These are phyloP conservation scores for Barbarea vulgaris DNA, from an alignment of 345 rosid species.

Conservation along the genomic window DNA sequence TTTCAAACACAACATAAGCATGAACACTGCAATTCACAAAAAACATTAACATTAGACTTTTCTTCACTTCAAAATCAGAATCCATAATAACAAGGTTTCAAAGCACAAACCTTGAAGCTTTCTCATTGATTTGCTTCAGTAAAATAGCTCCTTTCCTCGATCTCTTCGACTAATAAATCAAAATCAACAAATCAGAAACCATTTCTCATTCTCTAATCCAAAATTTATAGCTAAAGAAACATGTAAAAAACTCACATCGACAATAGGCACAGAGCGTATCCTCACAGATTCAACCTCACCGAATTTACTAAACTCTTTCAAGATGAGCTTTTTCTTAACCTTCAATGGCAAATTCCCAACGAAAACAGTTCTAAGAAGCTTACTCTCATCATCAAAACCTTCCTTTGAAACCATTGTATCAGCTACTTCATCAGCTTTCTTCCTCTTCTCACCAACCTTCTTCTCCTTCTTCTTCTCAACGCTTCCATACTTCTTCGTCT, in stretches of 20 bases:
- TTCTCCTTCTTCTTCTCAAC: constrained; percentile 34
- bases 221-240: background rate
- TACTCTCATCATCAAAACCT: constrained; percentile 87
- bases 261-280: constrained; percentile 84
- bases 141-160: constrained; percentile 86
- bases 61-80: background rate
- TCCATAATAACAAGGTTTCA: background rate
- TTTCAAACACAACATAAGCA: constrained; percentile 86
- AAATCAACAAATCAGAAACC: constrained; percentile 30
- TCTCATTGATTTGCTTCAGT: constrained; percentile 72
- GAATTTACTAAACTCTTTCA: constrained; percentile 74
- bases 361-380: constrained; percentile 91
- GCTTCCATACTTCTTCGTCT: constrained; percentile 66
- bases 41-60: constrained; percentile 12
- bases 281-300: constrained; percentile 91
- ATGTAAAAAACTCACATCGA: constrained; percentile 59
- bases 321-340: constrained; percentile 70
- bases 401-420: constrained; percentile 57
- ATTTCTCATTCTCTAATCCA: background rate
- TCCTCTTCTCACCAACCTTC: constrained; percentile 78
- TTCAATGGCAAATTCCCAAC: constrained; percentile 89
- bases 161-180: constrained; percentile 62
- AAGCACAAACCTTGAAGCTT: constrained; percentile 66
- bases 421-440: constrained; percentile 59
- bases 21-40: constrained; percentile 66